A percentile compares a stretch with the other conserved stretches of the same genome.
These are phyloP conservation scores for Auriscalpium microsporum DNA, from an alignment of 768 basidiomycete species.

Conservation along the genomic window DNA sequence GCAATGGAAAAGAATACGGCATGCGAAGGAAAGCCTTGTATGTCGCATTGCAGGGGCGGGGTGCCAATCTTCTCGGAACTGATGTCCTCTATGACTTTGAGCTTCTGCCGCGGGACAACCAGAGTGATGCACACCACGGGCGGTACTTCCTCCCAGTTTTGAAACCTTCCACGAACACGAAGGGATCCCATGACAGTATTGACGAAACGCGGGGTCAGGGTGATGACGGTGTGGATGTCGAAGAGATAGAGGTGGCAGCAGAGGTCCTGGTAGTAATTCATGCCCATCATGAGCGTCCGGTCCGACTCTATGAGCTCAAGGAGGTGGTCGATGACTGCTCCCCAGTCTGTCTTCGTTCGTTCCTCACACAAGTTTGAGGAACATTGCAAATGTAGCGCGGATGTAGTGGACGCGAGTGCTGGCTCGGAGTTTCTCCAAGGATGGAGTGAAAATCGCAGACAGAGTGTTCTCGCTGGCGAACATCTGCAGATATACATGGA, in stretches of 20 bases:
- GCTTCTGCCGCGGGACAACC: slow-evolving; percentile 26
- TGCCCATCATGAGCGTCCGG: slow-evolving; percentile 19
- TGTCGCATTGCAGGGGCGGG: neutral
- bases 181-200: slow-evolving; percentile 8
- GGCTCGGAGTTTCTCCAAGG: slow-evolving; percentile 8
- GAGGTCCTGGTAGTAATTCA: neutral
- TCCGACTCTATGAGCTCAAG: slow-evolving; percentile 17
- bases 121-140: slow-evolving; percentile 31
- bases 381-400: slow-evolving; percentile 37
- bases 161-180: slow-evolving; percentile 4
- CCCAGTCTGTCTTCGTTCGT: slow-evolving; percentile 34
- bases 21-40: slow-evolving; percentile 21
- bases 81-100: slow-evolving; percentile 22
- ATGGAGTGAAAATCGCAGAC: neutral
- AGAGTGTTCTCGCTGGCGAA: slow-evolving; percentile 34
- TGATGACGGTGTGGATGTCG: neutral
- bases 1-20: slow-evolving; percentile 24
- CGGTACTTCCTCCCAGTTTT: slow-evolving; percentile 23
- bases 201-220: slow-evolving; percentile 6
- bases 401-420: slow-evolving; percentile 33
- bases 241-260: neutral
- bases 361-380: slow-evolving; percentile 36
- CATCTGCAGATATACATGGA: slow-evolving; percentile 18
- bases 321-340: slow-evolving; percentile 28
- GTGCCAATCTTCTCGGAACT: slow-evolving; percentile 9